Evolutionary conservation across 495 filamentous ascomycete species (phyloP).

Genomic region (Penicilliopsis zonata): DNA sequence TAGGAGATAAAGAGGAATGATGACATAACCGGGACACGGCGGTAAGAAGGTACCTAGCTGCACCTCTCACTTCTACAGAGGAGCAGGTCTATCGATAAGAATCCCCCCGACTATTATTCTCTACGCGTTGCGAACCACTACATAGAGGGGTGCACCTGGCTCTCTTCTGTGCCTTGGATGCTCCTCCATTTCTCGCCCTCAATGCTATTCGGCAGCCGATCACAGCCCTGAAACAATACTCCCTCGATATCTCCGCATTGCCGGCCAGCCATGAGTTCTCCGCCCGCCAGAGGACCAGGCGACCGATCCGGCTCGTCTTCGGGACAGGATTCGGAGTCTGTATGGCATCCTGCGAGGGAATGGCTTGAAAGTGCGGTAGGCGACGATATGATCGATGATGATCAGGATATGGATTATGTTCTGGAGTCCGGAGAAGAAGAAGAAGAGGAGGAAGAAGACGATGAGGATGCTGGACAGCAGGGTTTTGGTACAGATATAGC

Average conservation of each 20-base stretch:
- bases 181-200: too few species aligned
- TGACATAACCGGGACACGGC: conserved; percentile 2
- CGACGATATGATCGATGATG: conserved; percentile 33
- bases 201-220: too few species aligned
- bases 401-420: conserved; percentile 39
- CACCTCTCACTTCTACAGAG: not conserved
- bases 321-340: not conserved
- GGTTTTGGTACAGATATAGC: conserved; percentile 12
- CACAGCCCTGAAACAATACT: too few species aligned
- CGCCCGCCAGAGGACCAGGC: not conserved
- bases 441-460: conserved; percentile 14
- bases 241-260: too few species aligned
- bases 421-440: conserved; percentile 25
- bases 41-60: too few species aligned
- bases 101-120: not conserved
- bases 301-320: not conserved
- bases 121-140: too few species aligned
- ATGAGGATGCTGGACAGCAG: conserved; percentile 11
- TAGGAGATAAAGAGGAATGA: conserved; percentile 3
- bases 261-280: not conserved
- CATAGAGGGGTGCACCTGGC: too few species aligned
- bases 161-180: too few species aligned
- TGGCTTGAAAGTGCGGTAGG: conserved; percentile 31
- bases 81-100: conserved; percentile 1
- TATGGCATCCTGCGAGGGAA: conserved; percentile 28